Base-by-base conservation (phyloP, 352 stramenopile genomes). In the Globisporangium echinulatum region DNA sequence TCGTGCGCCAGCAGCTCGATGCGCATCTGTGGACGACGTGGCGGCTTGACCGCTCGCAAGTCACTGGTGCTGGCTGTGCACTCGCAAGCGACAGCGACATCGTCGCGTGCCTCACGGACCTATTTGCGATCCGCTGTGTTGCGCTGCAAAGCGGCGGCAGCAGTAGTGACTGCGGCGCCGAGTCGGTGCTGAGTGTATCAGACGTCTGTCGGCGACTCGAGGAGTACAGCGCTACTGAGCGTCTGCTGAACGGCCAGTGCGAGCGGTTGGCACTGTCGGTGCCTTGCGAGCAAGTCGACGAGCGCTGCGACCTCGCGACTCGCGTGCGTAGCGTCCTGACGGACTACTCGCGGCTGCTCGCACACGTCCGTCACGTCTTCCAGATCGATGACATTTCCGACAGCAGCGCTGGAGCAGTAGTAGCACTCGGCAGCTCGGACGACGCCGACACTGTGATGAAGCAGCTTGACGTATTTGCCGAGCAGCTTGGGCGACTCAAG, bases 1-100 rank as follows among this genome's bases (percentile, higher is more conserved):
- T 73, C 5, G 38, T 86, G 17, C 70, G 68, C 36, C 76, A 87
- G 50, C 76, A 87, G 49, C 42, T 87, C 6, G 71, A 82, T 47
- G 79, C 75, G 9, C 69, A 79, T 17, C 9, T 82, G 51, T 74
- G 66, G 49, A 70, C 85, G 40, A 59, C 70, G 6, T 78, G 77
- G 56, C 67, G 74, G 10, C 25, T 85, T 2, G 54, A 74, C 36
- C 49, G 69, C 33, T 55, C 49, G 11, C 49, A 72, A 2, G 14
- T 80, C 1, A 10, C 43, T 0, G 64, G 50, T 1, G 67, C 75
- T 43, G 64, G 50, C 1, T 71, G 79, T 50, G 49, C 52, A 13
- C 52, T 84, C 4, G 62, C 62, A 7, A 56, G 69, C 4, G 71
- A 84, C 6, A 54, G 55, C 7, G 74, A 82, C 46, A 46, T 84